Conservation (phyloP, 2,329 filamentous ascomycete species). For the Aureobasidium sp. region DNA sequence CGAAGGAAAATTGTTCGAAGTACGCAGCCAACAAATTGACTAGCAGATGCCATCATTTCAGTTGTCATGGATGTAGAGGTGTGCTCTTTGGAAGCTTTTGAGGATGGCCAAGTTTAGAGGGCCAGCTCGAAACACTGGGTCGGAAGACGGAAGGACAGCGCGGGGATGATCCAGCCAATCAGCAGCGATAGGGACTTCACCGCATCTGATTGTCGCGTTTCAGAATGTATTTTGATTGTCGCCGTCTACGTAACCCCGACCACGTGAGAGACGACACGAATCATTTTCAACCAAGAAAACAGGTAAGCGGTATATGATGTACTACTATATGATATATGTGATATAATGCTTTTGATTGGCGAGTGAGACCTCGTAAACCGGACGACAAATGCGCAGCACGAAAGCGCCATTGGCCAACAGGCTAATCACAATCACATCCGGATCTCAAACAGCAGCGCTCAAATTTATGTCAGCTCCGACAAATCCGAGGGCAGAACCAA, state of each 20-base stretch:
- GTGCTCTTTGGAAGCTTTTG: constrained; percentile 3
- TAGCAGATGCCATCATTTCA: not conserved
- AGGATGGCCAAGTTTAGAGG: not conserved
- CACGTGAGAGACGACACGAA: not conserved
- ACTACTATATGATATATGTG: constrained; percentile 1
- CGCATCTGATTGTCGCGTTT: not conserved
- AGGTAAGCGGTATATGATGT: constrained; percentile 7
- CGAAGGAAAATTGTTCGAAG: not conserved
- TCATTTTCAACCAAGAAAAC: constrained; percentile 4
- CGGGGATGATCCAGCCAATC: not conserved
- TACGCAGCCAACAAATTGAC: not conserved
- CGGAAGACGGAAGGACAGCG: not conserved
- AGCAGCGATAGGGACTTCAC: not conserved
- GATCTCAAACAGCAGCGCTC: not conserved
- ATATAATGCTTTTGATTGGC: not conserved
- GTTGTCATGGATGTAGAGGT: not conserved
- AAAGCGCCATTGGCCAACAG: not conserved
- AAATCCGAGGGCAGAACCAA: not conserved
- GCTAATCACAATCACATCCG: constrained; percentile 7
- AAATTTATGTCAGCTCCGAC: not conserved
- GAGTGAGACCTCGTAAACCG: not conserved
- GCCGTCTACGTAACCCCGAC: not conserved
- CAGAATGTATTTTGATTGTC: not conserved
- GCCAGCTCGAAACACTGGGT: not conserved
- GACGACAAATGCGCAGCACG: not conserved